A percentile compares a stretch with the other conserved stretches of the same genome.
phyloP scores from a whole-genome alignment of 768 basidiomycete genomes.

The Strobilomyces echinocephalus region DNA sequence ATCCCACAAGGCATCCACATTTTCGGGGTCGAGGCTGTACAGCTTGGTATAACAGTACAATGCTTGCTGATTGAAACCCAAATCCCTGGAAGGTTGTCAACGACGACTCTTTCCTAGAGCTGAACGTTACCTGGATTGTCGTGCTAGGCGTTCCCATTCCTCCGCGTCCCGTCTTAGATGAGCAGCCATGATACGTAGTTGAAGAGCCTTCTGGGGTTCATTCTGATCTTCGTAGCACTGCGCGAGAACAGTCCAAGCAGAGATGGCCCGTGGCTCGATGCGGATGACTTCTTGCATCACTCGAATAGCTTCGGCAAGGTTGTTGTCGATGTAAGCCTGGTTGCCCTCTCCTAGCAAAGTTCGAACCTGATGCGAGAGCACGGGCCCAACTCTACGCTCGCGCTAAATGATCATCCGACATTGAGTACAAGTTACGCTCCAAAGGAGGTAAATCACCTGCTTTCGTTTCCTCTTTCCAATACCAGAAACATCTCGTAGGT shows the following conservation, averaged over 20 bases:
- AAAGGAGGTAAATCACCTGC: constrained; percentile 33
- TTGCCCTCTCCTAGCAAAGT: constrained; percentile 73
- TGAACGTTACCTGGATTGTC: constrained; percentile 60
- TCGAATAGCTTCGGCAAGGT: constrained; percentile 64
- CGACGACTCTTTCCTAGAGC: constrained; percentile 39
- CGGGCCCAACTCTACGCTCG: constrained; percentile 11
- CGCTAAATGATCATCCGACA: constrained; percentile 1
- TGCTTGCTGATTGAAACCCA: constrained; percentile 78
- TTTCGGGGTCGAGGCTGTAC: constrained; percentile 69
- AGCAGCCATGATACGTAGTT: constrained; percentile 36
- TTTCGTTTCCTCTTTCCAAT: constrained; percentile 51
- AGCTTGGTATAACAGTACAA: constrained; percentile 89
- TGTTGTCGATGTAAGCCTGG: constrained; percentile 72
- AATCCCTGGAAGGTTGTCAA: constrained; percentile 52
- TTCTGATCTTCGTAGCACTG: constrained; percentile 15
- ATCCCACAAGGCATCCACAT: constrained; percentile 87
- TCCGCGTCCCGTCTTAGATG: constrained; percentile 81
- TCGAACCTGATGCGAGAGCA: constrained; percentile 17
- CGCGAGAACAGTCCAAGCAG: constrained; percentile 71
- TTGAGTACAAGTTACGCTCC: neutral
- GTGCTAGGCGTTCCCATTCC: constrained; percentile 82
- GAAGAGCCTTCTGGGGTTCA: constrained; percentile 16
- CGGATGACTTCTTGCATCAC: constrained; percentile 90
- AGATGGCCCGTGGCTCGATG: constrained; percentile 79
- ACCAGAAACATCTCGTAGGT: constrained; percentile 59